Evolutionary conservation across 148 eudicot genomes (phyloP), one percentile per base, ranked within the genome.

Genomic region (Rhododendron henanense): DNA sequence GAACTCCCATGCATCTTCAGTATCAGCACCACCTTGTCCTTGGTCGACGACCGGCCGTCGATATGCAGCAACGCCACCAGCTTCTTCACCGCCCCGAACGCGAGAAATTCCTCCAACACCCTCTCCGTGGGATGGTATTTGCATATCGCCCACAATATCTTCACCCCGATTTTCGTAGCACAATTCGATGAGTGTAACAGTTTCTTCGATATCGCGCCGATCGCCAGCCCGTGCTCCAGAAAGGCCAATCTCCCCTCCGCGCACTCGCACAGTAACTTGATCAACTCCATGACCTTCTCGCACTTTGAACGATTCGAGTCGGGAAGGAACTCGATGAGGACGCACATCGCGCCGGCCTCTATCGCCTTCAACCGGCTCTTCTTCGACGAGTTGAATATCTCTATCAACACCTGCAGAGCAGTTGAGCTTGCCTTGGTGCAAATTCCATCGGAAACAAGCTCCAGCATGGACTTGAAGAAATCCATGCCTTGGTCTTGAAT

Each of bases 221-320:
- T 89, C 2, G 90, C 90, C 1, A 92, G n/a, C 2, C 84, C 87
- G 28, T 92, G 94, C 35, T 92, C 94, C 0, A 79, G 81, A 7
- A 92, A 89, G 0, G 92, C 92, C 28, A 88, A 65, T 41, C 94
- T 87, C 23, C 92, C 94, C 1, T 92, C 94, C 2, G 92, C 91
- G 18, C 90, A 88, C 39, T 92, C 91, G 28, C 94, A 90, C 21
- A 92, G 21, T 21, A 89, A 44, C 75, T 88, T 92, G 11, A 92
- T 88, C 73, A 92, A 3, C 74, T 83, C 39, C 88, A 92, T 33
- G 1, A 89, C 87, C 48, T 86, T 90, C 82, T 92, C 94, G 15
- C 91, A 85, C 50, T 85, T 92, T 0, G 94, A 88, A 33, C 83
- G 44, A 51, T 69, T 89, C 4, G 92, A 88, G 4, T 92, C 92